Base-by-base conservation (phyloP, 2,329 filamentous ascomycete species). In the Zopfia rhizophila region DNA sequence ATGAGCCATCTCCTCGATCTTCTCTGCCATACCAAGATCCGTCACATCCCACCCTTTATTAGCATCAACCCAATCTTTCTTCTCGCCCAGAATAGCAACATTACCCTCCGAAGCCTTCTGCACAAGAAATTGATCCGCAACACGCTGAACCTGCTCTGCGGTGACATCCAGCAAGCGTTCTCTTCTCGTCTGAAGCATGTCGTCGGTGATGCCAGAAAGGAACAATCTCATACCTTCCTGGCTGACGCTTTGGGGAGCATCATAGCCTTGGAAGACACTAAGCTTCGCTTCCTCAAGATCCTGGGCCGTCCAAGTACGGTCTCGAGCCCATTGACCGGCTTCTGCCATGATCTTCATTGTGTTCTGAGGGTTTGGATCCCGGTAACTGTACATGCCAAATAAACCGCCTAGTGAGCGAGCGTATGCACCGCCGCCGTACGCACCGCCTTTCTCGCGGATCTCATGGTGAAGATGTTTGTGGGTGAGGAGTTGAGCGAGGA, bases 391-490 rank as follows among this genome's bases (percentile, higher is more conserved):
- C 76, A 97, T 95, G 12, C 91, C 91, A 60, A 99, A 97, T 1
- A 96, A 72, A 17, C 92, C 93, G 57, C 90, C 88, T 6, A 96
- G 76, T 0, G 88, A 84, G 17, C 86, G 85, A 31, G 89, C 87
- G 68, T 91, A 93, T 1, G 94, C 93, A 11, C 92, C 91, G 16
- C 91, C 94, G 31, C 94, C 94, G 60, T 99, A 99, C 0, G 94
- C 94, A 25, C 94, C 94, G 22, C 94, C 94, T 74, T 97, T 97
- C 69, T 99, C 94, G 43, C 94, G 89, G 56, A 99, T 97, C 72
- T 97, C 94, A 58, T 96, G 93, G 68, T 99, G 94, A 19, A 99
- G 80, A 66, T 97, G 90, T 73, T 96, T 97, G 76, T 99, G 93
- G 0, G 93, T 97, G 22, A 99, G 82, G 13, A 99, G 84, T 69